These are phyloP conservation scores for Metschnikowia aberdeeniae DNA, from an alignment of 805 yeast genomes.

Conservation along the genomic window DNA sequence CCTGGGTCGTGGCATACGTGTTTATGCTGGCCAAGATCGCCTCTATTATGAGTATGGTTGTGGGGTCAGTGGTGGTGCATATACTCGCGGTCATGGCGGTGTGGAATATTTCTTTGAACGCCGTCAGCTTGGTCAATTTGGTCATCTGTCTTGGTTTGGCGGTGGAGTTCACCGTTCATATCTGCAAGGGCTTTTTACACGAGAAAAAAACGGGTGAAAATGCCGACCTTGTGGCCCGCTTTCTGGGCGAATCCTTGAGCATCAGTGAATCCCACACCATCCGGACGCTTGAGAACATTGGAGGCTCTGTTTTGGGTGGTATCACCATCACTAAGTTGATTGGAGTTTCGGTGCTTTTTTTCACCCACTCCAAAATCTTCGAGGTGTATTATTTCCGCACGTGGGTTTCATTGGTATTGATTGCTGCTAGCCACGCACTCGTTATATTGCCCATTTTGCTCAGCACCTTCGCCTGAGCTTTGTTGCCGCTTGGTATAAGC, in stretches of 20 bases:
- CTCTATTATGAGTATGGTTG: conserved; percentile 50
- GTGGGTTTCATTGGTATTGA: conserved; percentile 80
- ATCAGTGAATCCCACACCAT: conserved; percentile 17
- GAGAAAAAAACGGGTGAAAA: conserved; percentile 18
- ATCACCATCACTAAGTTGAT: conserved; percentile 85
- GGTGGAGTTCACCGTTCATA: conserved; percentile 89
- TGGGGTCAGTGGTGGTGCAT: conserved; percentile 60
- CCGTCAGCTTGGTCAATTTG: conserved; percentile 83
- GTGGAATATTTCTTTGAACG: conserved; percentile 76
- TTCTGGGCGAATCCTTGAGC: conserved; percentile 11
- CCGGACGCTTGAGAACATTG: conserved; percentile 71
- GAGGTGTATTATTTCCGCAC: conserved; percentile 89
- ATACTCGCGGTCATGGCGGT: conserved; percentile 78
- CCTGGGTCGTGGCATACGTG: conserved; percentile 50
- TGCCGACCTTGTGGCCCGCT: conserved; percentile 14
- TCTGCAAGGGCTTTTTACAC: conserved; percentile 70
- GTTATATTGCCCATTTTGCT: conserved; percentile 74
- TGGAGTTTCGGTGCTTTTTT: conserved; percentile 83
- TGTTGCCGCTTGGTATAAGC: too few relatives aligned
- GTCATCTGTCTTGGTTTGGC: conserved; percentile 91
- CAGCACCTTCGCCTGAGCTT: conserved; percentile 46
- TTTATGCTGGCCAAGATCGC: conserved; percentile 62
- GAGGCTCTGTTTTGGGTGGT: conserved; percentile 87
- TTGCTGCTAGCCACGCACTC: conserved; percentile 77
- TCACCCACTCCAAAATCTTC: conserved; percentile 82